Conservation (phyloP, 2,329 filamentous ascomycete genomes). For the Alternaria viburni region DNA sequence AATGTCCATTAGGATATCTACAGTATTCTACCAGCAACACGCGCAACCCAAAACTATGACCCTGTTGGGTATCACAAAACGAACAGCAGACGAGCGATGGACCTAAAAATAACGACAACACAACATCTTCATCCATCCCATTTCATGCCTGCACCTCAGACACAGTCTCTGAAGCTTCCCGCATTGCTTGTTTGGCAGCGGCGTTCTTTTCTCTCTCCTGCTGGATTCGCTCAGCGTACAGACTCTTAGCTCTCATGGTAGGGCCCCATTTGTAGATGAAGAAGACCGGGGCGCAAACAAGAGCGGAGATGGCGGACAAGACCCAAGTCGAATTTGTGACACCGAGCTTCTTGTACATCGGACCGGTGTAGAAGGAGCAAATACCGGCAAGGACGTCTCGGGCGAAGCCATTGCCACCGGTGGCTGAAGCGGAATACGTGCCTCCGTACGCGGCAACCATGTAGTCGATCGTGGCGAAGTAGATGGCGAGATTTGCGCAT, state of each 20-base stretch:
- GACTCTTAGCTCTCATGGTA: slow-evolving; percentile 52
- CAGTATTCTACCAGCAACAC: background rate
- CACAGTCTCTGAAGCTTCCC: background rate
- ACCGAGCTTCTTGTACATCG: slow-evolving; percentile 47
- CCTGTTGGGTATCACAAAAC: background rate
- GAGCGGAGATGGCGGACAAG: slow-evolving; percentile 56
- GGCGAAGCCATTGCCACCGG: slow-evolving; percentile 77
- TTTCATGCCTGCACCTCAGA: background rate
- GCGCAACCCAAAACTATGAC: background rate
- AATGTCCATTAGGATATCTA: background rate
- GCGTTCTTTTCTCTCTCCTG: slow-evolving; percentile 27
- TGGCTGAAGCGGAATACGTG: slow-evolving; percentile 73
- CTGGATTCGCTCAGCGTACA: slow-evolving; percentile 33
- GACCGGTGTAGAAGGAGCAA: slow-evolving; percentile 61
- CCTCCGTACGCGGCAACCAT: slow-evolving; percentile 77
- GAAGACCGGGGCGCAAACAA: slow-evolving; percentile 61
- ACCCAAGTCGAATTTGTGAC: slow-evolving; percentile 43
- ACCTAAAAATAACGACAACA: background rate
- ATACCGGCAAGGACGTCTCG: slow-evolving; percentile 76
- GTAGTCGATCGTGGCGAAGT: slow-evolving; percentile 80
- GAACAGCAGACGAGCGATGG: background rate
- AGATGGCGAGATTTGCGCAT: slow-evolving; percentile 73
- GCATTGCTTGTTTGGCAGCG: slow-evolving; percentile 2
- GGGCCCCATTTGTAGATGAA: slow-evolving; percentile 64
- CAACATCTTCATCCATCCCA: background rate